phyloP scores from a whole-genome alignment of 1,284 basidiomycete species.

The Sporisorium exsertum region DNA sequence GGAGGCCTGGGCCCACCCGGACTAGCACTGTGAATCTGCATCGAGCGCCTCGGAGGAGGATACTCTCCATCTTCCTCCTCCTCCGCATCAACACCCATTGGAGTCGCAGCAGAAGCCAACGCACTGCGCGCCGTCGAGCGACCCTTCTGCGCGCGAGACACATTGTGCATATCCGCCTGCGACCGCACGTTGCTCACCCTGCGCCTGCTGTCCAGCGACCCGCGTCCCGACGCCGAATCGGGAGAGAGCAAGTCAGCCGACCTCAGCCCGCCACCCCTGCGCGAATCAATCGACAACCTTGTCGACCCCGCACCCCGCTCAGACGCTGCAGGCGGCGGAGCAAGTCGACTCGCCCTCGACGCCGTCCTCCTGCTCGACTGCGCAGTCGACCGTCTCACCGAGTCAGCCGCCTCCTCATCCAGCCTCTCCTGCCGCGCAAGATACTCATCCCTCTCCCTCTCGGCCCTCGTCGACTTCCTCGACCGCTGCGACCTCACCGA shows the following conservation, averaged over 20 bases:
- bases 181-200: constrained; percentile 19
- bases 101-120: constrained; percentile 24
- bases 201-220: constrained; percentile 30
- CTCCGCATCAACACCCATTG: neutral
- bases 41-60: constrained; percentile 3
- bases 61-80: constrained; percentile 14
- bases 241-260: constrained; percentile 14
- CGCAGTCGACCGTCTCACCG: constrained; percentile 1
- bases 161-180: constrained; percentile 22
- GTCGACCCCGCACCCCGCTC: constrained; percentile 9
- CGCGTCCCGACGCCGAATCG: constrained; percentile 21
- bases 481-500: constrained; percentile 23
- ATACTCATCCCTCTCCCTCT: constrained; percentile 46
- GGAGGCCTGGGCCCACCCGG: constrained; percentile 9
- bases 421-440: constrained; percentile 33
- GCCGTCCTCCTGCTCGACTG: constrained; percentile 13
- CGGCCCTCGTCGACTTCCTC: constrained; percentile 35
- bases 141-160: neutral
- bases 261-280: constrained; percentile 2
- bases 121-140: constrained; percentile 20
- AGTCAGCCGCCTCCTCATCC: constrained; percentile 7
- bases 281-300: constrained; percentile 23
- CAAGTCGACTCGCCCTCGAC: constrained; percentile 18
- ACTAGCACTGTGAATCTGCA: constrained; percentile 8
- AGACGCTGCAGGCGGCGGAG: constrained; percentile 10